A percentile compares a stretch with the other conserved stretches of the same genome.
Evolutionary conservation across 169 alveolate genomes (phyloP).

Genomic region (Plasmodium blacklocki): DNA sequence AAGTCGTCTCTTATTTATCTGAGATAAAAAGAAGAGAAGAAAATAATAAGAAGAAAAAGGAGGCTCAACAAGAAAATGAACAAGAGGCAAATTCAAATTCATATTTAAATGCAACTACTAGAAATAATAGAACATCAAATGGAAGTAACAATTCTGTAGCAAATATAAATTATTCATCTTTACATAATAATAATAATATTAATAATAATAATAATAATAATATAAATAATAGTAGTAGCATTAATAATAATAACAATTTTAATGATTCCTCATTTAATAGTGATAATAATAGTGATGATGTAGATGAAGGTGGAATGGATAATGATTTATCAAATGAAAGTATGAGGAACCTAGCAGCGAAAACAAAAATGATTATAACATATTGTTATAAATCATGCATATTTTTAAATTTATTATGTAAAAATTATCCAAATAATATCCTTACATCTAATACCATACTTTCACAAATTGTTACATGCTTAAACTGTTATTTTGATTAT

Average conservation of each 20-base stretch:
- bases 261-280: conserved; percentile 43
- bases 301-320: conserved; percentile 70
- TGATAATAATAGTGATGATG: conserved; percentile 73
- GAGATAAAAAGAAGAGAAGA: conserved; percentile 90
- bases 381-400: conserved; percentile 84
- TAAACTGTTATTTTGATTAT: conserved; percentile 90
- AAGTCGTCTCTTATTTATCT: conserved; percentile 89
- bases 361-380: conserved; percentile 81
- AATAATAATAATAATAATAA: background rate
- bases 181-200: background rate
- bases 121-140: background rate
- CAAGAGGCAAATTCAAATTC: conserved; percentile 1
- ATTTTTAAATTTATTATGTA: conserved; percentile 82
- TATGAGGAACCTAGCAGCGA: conserved; percentile 79
- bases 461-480: conserved; percentile 90
- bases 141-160: no score
- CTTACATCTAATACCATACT: conserved; percentile 83
- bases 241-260: background rate
- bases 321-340: conserved; percentile 76
- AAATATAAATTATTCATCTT: no score
- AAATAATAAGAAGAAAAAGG: conserved; percentile 50
- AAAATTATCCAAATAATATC: conserved; percentile 81
- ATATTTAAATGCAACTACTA: background rate
- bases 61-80: conserved; percentile 44
- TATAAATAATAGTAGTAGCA: conserved; percentile 6